Conservation (phyloP, 2,329 filamentous ascomycete species). For the Cladosporium sp. region DNA sequence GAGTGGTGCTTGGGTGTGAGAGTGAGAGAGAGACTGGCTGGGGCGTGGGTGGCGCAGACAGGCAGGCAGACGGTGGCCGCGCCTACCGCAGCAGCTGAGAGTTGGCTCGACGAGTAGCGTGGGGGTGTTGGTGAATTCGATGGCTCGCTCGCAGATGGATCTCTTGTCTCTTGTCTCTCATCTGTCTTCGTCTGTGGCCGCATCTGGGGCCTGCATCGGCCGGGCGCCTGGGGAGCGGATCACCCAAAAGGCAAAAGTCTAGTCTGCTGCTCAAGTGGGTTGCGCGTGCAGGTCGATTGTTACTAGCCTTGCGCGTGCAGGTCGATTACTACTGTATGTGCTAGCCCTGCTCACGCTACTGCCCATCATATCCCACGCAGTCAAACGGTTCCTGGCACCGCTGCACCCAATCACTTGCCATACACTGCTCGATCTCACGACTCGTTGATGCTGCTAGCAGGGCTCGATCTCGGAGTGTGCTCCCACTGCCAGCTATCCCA, state of each 20-base stretch:
- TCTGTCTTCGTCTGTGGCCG: neutral
- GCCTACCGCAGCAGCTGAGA: conserved; percentile 16
- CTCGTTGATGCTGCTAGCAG: neutral
- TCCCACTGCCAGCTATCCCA: conserved; percentile 7
- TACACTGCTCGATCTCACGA: neutral
- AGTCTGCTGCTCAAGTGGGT: neutral
- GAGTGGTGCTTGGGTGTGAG: neutral
- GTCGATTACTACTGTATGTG: neutral
- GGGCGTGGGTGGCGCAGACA: conserved; percentile 2
- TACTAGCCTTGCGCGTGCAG: no score
- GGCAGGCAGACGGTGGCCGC: neutral
- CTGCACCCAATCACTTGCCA: neutral
- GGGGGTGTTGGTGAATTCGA: conserved; percentile 4
- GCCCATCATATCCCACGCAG: conserved; percentile 3
- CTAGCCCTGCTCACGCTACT: neutral
- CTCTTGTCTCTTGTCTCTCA: neutral
- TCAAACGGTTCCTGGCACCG: neutral
- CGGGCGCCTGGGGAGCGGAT: conserved; percentile 9
- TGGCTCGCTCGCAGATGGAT: conserved; percentile 7
- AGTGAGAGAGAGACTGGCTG: neutral
- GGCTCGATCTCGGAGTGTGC: conserved; percentile 1
- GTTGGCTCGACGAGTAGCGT: conserved; percentile 6
- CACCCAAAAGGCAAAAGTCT: neutral
- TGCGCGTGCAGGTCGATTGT: neutral
- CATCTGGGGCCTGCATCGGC: neutral